These are phyloP conservation scores for Arthrocladium fulminans DNA, from an alignment of 2,329 filamentous ascomycete genomes.

Conservation along the genomic window DNA sequence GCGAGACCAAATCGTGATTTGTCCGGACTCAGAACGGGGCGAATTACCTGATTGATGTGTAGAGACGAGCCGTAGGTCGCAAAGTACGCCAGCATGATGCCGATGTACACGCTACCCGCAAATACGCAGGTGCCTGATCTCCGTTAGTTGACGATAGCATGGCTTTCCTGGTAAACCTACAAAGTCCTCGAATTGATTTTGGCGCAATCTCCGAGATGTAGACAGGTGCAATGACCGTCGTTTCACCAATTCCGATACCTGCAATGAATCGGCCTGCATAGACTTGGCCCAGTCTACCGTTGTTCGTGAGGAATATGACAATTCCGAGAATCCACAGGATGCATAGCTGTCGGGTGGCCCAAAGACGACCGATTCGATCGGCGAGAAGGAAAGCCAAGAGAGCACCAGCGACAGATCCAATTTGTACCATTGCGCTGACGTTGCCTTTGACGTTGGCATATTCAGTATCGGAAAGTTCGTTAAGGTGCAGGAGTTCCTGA, in stretches of 20 bases:
- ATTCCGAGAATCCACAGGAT: constrained; percentile 22
- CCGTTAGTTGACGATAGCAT: no score
- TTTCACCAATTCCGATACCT: constrained; percentile 36
- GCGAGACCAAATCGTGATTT: no score
- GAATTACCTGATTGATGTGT: constrained; percentile 40
- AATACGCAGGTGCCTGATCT: constrained; percentile 66
- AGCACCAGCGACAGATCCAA: constrained; percentile 32
- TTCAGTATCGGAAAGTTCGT: constrained; percentile 18
- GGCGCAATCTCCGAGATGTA: constrained; percentile 67
- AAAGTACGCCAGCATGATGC: constrained; percentile 68
- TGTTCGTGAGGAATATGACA: constrained; percentile 28
- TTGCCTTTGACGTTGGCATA: constrained; percentile 29
- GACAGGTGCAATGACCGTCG: constrained; percentile 46
- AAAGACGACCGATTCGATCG: constrained; percentile 25
- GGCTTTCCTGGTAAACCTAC: no score
- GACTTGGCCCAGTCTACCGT: constrained; percentile 31
- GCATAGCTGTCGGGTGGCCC: constrained; percentile 20
- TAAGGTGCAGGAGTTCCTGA: constrained; percentile 14
- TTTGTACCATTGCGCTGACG: constrained; percentile 34
- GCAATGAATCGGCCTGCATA: constrained; percentile 39
- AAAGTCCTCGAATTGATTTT: constrained; percentile 60
- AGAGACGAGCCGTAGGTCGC: constrained; percentile 41
- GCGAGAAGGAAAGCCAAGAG: constrained; percentile 25
- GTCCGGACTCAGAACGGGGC: constrained; percentile 38
- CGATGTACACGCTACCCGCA: constrained; percentile 63